Base-by-base conservation (phyloP, 1,284 basidiomycete genomes). In the Pyrrhoderma lamaoense region DNA sequence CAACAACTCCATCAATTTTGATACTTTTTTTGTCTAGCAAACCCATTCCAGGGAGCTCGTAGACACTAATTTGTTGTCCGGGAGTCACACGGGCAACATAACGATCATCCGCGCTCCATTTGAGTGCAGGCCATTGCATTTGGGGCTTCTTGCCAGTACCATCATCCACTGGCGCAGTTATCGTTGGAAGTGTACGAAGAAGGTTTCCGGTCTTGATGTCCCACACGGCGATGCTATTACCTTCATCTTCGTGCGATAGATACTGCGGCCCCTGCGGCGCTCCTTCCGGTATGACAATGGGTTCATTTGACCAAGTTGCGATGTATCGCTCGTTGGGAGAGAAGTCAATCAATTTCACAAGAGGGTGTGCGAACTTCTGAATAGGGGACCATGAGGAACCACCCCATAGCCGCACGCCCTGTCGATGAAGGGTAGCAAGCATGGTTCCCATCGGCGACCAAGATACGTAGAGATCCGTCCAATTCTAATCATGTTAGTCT, bases 41-140 rank as follows among this genome's bases (percentile, higher is more conserved):
- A 61, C 85, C 84, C 93, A 99, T 97, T 55, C 80, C 78, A 11
- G 96, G 96, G 51, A 95, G 80, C 69, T 97, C 93, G 70, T 99
- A 94, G 45, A 99, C 85, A 63, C 93, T 93, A 70, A 99, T 98
- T 70, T 90, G 89, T 65, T 91, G 83, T 27, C 92, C 92, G 23
- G 89, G 84, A 27, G 88, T 89, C 58, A 93, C 79, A 46, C 93
- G 85, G 36, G 87, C 96, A 59, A 95, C 89, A 70, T 85, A 97
- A 67, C 90, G 88, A 70, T 98, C 96, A 68, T 99, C 96, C 2
- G 92, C 82, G 58, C 92, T 96, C 95, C 95, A 99, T 73, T 98
- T 98, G 64, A 99, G 75, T 39, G 86, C 84, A 7, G 96, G 96
- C 95, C 96, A 99, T 59, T 82, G 82, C 80, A 91, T 84, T 62